Conservation (phyloP, 1,139 yeast species). For the Geotrichum citri-aurantii region DNA sequence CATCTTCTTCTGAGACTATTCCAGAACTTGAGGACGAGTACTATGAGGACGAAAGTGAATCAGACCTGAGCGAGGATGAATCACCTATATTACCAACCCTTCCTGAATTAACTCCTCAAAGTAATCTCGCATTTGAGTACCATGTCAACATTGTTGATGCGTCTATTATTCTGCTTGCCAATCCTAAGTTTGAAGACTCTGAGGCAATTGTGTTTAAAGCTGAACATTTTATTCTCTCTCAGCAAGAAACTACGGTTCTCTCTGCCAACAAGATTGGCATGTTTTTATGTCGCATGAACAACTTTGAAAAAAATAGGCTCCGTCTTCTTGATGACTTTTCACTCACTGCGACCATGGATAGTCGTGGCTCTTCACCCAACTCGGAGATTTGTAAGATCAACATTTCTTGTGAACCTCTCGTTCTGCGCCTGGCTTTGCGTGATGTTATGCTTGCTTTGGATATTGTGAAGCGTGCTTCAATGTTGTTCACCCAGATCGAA, state of each 20-base stretch:
- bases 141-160: slow-evolving; percentile 73
- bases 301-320: slow-evolving; percentile 52
- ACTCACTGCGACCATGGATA: slow-evolving; percentile 66
- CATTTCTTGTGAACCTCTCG: slow-evolving; percentile 71
- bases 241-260: slow-evolving; percentile 56
- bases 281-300: slow-evolving; percentile 74
- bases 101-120: neutral
- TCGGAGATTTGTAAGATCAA: slow-evolving; percentile 59
- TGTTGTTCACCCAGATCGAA: slow-evolving; percentile 36
- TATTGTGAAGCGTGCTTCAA: slow-evolving; percentile 67
- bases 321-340: slow-evolving; percentile 88
- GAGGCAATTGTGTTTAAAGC: slow-evolving; percentile 90
- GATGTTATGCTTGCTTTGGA: slow-evolving; percentile 77
- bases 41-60: slow-evolving; percentile 10
- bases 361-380: slow-evolving; percentile 55
- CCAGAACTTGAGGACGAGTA: slow-evolving; percentile 15
- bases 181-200: slow-evolving; percentile 60
- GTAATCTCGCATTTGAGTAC: slow-evolving; percentile 38
- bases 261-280: slow-evolving; percentile 80
- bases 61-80: slow-evolving; percentile 21
- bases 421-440: slow-evolving; percentile 74
- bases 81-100: neutral
- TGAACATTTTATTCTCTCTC: slow-evolving; percentile 68
- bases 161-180: slow-evolving; percentile 73
- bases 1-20: slow-evolving; percentile 19